Base-by-base conservation (phyloP, 2,329 filamentous ascomycete genomes). In the Alternaria consortialis region DNA sequence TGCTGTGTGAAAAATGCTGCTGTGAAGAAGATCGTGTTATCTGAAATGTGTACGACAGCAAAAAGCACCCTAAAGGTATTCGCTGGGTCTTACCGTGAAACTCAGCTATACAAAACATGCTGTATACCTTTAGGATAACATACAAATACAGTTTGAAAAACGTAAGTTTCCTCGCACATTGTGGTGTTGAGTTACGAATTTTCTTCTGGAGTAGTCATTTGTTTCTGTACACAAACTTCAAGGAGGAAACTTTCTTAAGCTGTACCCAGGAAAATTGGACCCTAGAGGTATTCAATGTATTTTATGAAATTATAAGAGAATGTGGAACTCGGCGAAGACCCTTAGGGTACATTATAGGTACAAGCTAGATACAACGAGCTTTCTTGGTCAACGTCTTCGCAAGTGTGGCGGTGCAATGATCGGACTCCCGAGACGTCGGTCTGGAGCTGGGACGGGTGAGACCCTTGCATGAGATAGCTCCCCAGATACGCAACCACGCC, bases 401-500 rank as follows among this genome's bases (percentile, higher is more conserved):
- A 46, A 46, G 32, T 50, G 46, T 37, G 46, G 46, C 46, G 32
- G 46, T 50, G 46, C 46, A 36, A 13, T 12, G 46, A 11, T 34
- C 32, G 46, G 46, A 50, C 46, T 37, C 46, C 31, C 32, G 46
- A 36, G 46, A 50, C 31, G 46, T 36, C 32, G 46, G 37, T 50
- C 46, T 50, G 31, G 46, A 48, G 46, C 11, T 48, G 46, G 46
- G 46, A 50, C 20, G 46, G 31, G 32, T 36, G 31, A 20, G 46
- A 60, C 57, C 57, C 57, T 60, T 60, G 57, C 57, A 46, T 53
- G 46, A 37, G 46, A 50, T 12, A 50, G 46, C 46, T 43, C 27
- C 46, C 44, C 31, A 29, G 40, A 32, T 37, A 40, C 42, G 32
- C 42, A 58, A 44, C 39, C 39, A 50, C 20, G 17, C 37, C 37